A percentile compares a stretch with the other conserved stretches of the same genome.
Evolutionary conservation across 78 protist genomes (phyloP).

Genomic region (Dictyostelium intermedium): DNA sequence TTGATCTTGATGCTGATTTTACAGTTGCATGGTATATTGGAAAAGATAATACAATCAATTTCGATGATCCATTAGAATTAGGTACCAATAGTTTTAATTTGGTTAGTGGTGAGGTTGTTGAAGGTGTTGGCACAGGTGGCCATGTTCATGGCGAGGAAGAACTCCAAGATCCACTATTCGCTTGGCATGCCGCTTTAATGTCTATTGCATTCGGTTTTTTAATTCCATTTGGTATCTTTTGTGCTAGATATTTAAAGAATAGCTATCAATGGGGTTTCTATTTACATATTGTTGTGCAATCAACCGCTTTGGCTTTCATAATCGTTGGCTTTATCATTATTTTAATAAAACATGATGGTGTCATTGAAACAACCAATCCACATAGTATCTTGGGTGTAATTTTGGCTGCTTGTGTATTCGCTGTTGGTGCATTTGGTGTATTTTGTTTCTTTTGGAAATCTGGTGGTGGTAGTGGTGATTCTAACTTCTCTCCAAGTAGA

Average conservation of each 20-base stretch:
- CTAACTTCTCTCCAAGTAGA: slow-evolving; percentile 33
- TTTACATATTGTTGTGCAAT: slow-evolving; percentile 3
- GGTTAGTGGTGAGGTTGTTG: background rate
- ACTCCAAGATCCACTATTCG: background rate
- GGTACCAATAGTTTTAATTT: background rate
- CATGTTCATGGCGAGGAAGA: background rate
- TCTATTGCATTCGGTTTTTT: slow-evolving; percentile 23
- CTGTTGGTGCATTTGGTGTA: background rate
- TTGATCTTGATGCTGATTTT: background rate
- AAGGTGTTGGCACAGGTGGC: background rate
- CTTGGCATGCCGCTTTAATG: slow-evolving; percentile 19
- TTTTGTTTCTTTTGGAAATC: background rate
- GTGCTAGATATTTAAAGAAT: slow-evolving; percentile 25
- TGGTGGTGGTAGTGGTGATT: background rate
- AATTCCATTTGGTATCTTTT: slow-evolving; percentile 60
- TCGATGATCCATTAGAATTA: background rate
- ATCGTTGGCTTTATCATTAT: slow-evolving; percentile 30
- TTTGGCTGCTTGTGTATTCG: background rate
- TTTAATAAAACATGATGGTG: background rate
- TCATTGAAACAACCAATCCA: background rate
- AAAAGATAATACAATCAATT: background rate
- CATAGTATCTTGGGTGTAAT: slow-evolving; percentile 41
- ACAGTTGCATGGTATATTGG: slow-evolving; percentile 35
- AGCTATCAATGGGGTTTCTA: slow-evolving; percentile 48
- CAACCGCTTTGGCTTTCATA: background rate